Conservation (phyloP, 2,329 filamentous ascomycete genomes). For the Fusarium sp. region DNA sequence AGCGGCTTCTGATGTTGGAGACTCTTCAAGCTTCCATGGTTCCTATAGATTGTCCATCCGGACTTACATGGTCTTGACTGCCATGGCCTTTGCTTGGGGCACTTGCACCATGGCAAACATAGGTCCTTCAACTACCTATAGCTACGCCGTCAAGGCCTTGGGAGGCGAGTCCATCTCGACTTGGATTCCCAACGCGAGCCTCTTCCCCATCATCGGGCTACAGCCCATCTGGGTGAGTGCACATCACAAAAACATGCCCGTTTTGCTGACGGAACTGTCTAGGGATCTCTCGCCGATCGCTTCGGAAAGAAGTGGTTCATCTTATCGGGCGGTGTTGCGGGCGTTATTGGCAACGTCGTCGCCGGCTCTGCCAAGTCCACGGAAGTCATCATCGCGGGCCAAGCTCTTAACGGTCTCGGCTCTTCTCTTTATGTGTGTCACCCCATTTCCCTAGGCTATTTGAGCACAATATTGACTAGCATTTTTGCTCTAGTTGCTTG, state of each 20-base stretch:
- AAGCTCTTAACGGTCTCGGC: not conserved
- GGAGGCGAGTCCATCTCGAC: not conserved
- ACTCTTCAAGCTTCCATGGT: not conserved
- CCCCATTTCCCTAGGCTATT: too few relatives aligned
- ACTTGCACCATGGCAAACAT: constrained; percentile 9
- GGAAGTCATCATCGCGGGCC: not conserved
- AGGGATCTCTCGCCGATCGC: constrained; percentile 1
- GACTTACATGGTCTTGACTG: not conserved
- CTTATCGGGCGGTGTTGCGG: not conserved
- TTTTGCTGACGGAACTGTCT: not conserved
- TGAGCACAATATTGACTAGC: not conserved
- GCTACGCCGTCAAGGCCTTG: not conserved
- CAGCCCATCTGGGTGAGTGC: not conserved
- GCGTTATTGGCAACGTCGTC: not conserved
- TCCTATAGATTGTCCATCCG: not conserved
- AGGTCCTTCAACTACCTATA: not conserved
- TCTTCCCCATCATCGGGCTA: not conserved
- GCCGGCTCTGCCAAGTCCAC: not conserved
- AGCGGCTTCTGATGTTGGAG: not conserved
- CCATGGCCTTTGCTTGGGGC: constrained; percentile 5
- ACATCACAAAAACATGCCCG: not conserved
- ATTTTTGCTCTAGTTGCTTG: not conserved
- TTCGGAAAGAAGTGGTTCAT: constrained; percentile 5
- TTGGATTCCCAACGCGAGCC: not conserved
- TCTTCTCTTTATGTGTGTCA: not conserved